These are phyloP conservation scores for Gentiana straminea DNA, from an alignment of 257 asterid species.

Conservation along the genomic window DNA sequence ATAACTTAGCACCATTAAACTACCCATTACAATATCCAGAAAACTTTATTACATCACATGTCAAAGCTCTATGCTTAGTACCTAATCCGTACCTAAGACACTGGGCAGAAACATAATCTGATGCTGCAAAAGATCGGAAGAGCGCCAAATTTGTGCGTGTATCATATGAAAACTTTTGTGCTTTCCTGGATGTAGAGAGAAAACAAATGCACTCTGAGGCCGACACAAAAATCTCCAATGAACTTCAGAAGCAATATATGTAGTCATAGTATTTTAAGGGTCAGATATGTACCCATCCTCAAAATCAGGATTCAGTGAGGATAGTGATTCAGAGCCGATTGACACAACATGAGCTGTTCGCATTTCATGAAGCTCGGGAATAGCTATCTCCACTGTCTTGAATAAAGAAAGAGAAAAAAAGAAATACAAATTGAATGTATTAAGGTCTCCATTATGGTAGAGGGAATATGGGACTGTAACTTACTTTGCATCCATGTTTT, in stretches of 20 bases:
- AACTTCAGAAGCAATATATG: neutral
- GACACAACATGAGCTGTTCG: slow-evolving; percentile 81
- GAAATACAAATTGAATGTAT: neutral
- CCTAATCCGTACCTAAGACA: slow-evolving; percentile 51
- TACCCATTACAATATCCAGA: too few species aligned
- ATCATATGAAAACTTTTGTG: slow-evolving; percentile 51
- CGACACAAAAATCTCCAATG: neutral
- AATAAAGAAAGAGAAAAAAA: slow-evolving; percentile 14
- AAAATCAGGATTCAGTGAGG: slow-evolving; percentile 55
- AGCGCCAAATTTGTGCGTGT: slow-evolving; percentile 79
- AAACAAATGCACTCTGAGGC: neutral
- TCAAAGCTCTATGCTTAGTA: neutral
- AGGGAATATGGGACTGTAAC: slow-evolving; percentile 12
- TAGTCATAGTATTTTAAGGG: slow-evolving; percentile 6
- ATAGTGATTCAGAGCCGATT: slow-evolving; percentile 77
- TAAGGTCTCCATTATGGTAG: neutral
- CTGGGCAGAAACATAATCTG: slow-evolving; percentile 95
- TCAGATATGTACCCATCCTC: slow-evolving; percentile 69
- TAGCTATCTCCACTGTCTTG: slow-evolving; percentile 73
- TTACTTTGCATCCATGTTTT: slow-evolving; percentile 80
- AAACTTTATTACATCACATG: too few species aligned
- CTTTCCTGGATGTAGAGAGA: slow-evolving; percentile 33
- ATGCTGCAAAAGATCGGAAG: slow-evolving; percentile 76
- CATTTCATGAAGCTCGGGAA: slow-evolving; percentile 95
- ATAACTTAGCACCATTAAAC: too few species aligned